Conservation (phyloP, 176 grass and related monocot genomes). For the Raddia guianensis region DNA sequence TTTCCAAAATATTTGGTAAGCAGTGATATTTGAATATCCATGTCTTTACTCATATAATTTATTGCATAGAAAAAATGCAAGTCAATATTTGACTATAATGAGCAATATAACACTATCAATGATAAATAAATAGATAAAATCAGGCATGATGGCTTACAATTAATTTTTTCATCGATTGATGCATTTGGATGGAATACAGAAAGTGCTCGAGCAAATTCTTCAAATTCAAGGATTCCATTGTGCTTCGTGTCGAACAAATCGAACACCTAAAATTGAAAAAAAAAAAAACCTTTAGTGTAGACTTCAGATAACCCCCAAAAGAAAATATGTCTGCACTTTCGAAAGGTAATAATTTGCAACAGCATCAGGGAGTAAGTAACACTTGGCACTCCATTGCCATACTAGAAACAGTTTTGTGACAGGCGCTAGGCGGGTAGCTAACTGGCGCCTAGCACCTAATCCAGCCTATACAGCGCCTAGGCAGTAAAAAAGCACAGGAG, state of each 20-base stretch:
- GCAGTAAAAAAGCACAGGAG: too few relatives aligned
- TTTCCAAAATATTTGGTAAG: background rate
- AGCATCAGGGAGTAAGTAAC: background rate
- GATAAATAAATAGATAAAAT: conserved; percentile 9
- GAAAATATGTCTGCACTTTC: background rate
- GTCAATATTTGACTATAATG: background rate
- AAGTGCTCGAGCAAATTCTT: conserved; percentile 81
- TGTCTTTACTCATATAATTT: background rate
- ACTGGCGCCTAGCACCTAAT: too few relatives aligned
- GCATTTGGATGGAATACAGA: conserved; percentile 86
- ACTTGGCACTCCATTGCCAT: background rate
- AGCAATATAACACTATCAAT: conserved; percentile 3
- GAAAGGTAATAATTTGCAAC: conserved; percentile 1
- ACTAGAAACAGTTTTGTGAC: too few relatives aligned
- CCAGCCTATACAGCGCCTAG: too few relatives aligned
- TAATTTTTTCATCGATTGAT: conserved; percentile 69
- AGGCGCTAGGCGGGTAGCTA: too few relatives aligned
- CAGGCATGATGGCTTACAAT: conserved; percentile 56
- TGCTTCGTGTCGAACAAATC: conserved; percentile 83
- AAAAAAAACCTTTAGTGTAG: conserved; percentile 11
- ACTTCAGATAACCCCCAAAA: background rate
- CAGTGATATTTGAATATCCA: conserved; percentile 5
- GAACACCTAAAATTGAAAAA: conserved; percentile 67
- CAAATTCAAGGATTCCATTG: conserved; percentile 76
- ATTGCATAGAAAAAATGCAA: background rate